Conservation (phyloP, 2,329 filamentous ascomycete genomes). For the Apiospora malaysiana region DNA sequence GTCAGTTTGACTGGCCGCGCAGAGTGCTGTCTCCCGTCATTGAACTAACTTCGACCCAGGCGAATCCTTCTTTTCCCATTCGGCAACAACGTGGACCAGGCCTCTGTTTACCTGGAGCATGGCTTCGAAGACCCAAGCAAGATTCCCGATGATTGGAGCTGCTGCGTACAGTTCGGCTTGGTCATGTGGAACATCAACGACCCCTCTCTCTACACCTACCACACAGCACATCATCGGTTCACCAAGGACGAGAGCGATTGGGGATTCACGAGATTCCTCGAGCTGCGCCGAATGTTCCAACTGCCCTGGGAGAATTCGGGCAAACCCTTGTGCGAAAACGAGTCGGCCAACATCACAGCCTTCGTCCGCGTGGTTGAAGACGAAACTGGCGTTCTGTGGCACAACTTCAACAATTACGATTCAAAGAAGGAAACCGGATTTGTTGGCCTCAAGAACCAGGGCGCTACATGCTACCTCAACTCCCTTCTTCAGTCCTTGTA, state of each 20-base stretch:
- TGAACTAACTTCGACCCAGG: conserved; percentile 54
- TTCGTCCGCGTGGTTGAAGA: conserved; percentile 85
- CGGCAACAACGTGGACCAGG: conserved; percentile 92
- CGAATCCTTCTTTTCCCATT: conserved; percentile 94
- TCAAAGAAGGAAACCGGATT: conserved; percentile 99
- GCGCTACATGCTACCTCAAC: conserved; percentile 89
- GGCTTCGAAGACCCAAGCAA: conserved; percentile 77
- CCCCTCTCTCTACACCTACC: conserved; percentile 81
- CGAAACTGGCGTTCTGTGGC: conserved; percentile 87
- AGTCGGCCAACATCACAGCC: conserved; percentile 79
- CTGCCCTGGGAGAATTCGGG: conserved; percentile 72
- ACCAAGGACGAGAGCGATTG: conserved; percentile 96
- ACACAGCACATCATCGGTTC: conserved; percentile 91
- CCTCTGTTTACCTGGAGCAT: conserved; percentile 95
- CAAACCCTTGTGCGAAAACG: conserved; percentile 78
- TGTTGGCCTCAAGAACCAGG: conserved; percentile 95
- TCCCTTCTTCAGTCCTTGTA: conserved; percentile 84
- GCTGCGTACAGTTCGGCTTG: conserved; percentile 92
- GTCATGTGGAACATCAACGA: conserved; percentile 95
- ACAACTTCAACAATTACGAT: conserved; percentile 93
- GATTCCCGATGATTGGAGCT: conserved; percentile 92
- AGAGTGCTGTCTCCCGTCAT: background rate
- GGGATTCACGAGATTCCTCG: conserved; percentile 97
- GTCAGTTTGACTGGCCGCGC: conserved; percentile 51
- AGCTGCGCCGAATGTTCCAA: conserved; percentile 84